phyloP scores from a whole-genome alignment of 2,329 filamentous ascomycete species.

The Nothophaeocryptopus gaeumannii region DNA sequence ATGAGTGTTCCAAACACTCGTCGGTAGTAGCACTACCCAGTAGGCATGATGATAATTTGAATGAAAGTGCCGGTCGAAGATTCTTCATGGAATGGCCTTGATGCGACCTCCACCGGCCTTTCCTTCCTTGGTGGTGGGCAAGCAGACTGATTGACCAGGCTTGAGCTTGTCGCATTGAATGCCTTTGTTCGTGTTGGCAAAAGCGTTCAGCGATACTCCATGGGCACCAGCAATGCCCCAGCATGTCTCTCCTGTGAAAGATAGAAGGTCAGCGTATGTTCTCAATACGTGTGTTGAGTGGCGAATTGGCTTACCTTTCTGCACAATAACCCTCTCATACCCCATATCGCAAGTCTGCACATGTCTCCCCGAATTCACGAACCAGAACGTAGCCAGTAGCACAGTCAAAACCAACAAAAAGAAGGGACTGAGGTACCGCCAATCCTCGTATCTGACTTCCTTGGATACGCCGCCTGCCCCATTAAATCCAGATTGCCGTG shows the following conservation, averaged over 20 bases:
- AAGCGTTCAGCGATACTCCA: conserved; percentile 12
- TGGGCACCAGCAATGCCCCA: conserved; percentile 15
- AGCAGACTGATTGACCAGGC: conserved; percentile 12
- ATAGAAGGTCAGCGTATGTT: too few species aligned
- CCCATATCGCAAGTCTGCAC: conserved; percentile 8
- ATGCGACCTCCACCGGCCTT: too few species aligned
- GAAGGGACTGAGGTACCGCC: conserved; percentile 15
- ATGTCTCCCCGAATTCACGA: conserved; percentile 6
- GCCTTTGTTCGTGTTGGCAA: conserved; percentile 12
- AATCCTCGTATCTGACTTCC: conserved; percentile 6
- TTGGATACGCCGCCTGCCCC: conserved; percentile 1
- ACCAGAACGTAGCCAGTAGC: conserved; percentile 13
- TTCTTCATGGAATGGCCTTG: too few species aligned
- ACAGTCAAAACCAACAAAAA: conserved; percentile 14
- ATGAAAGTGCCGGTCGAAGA: too few species aligned
- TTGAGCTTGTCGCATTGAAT: conserved; percentile 14
- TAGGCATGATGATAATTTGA: too few species aligned
- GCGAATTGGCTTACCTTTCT: neutral
- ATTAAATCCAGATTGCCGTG: conserved; percentile 8
- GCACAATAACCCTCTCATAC: conserved; percentile 12
- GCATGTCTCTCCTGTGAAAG: conserved; percentile 15
- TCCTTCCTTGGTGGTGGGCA: neutral
- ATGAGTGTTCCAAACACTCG: too few species aligned
- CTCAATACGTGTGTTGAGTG: too few species aligned
- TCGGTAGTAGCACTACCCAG: too few species aligned